phyloP scores from a whole-genome alignment of 192 early-diverging fungal species.

The Lobosporangium transversale region DNA sequence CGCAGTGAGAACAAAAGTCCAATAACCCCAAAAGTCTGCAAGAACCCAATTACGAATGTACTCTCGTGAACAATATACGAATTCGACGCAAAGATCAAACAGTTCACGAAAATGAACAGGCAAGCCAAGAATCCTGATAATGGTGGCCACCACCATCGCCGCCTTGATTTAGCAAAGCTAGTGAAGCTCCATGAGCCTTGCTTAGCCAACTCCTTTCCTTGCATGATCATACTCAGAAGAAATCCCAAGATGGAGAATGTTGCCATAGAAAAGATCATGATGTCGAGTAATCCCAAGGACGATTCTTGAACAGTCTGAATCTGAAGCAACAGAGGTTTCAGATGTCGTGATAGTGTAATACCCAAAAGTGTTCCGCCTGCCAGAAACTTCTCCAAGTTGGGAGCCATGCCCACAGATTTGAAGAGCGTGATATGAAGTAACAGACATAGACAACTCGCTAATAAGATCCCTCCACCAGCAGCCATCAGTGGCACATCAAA shows the following conservation, averaged over 20 bases:
- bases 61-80: constrained; percentile 94
- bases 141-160: constrained; percentile 31
- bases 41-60: constrained; percentile 65
- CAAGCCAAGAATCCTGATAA: constrained; percentile 50
- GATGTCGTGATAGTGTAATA: constrained; percentile 15
- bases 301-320: constrained; percentile 23
- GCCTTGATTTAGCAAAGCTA: too few species aligned
- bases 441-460: constrained; percentile 50
- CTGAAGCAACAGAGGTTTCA: constrained; percentile 24
- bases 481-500: constrained; percentile 86
- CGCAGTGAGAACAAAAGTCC: constrained; percentile 50
- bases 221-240: constrained; percentile 11
- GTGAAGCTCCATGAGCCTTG: constrained; percentile 1
- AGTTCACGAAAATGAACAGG: constrained; percentile 64
- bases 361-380: constrained; percentile 30
- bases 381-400: constrained; percentile 22
- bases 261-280: constrained; percentile 49
- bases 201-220: constrained; percentile 7
- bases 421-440: constrained; percentile 32
- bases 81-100: constrained; percentile 82
- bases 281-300: constrained; percentile 44
- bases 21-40: constrained; percentile 71
- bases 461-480: constrained; percentile 71
- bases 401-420: constrained; percentile 19
- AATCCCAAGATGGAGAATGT: constrained; percentile 52